Evolutionary conservation across 768 basidiomycete genomes (phyloP).

Genomic region (Serendipita indica): DNA sequence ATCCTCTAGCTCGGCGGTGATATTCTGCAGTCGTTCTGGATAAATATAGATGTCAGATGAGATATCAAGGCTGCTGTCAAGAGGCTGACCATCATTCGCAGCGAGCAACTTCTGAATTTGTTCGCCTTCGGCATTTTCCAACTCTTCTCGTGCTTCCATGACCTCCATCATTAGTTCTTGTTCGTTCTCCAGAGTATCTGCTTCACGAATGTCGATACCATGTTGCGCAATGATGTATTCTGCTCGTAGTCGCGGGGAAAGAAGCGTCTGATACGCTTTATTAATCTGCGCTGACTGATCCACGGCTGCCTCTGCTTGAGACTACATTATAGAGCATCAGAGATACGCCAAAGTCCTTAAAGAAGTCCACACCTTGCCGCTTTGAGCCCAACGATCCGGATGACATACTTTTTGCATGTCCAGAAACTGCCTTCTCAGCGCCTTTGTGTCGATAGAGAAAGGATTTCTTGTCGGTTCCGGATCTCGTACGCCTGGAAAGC

Average conservation of each 20-base stretch:
- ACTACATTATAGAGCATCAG: constrained; percentile 23
- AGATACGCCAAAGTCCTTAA: constrained; percentile 4
- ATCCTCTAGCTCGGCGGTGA: constrained; percentile 26
- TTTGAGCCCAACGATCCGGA: constrained; percentile 71
- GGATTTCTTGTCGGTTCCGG: constrained; percentile 29
- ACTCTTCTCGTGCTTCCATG: constrained; percentile 61
- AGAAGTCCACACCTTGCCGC: constrained; percentile 29
- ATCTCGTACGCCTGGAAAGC: constrained; percentile 30
- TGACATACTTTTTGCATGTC: constrained; percentile 64
- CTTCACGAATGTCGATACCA: constrained; percentile 44
- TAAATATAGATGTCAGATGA: not conserved
- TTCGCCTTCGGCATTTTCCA: constrained; percentile 45
- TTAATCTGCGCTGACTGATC: constrained; percentile 63
- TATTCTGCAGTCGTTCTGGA: constrained; percentile 38
- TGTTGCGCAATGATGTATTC: constrained; percentile 66
- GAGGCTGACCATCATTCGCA: constrained; percentile 40
- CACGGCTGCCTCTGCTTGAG: constrained; percentile 44
- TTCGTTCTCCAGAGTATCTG: constrained; percentile 54
- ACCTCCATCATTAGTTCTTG: constrained; percentile 56
- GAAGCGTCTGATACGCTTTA: constrained; percentile 62
- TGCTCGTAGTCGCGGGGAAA: constrained; percentile 56
- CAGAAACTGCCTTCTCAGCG: constrained; percentile 52
- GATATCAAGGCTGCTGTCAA: not conserved
- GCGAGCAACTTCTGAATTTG: constrained; percentile 37
- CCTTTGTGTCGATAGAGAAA: constrained; percentile 47